Conservation (phyloP, 768 basidiomycete genomes). For the Boletus bicolor region DNA sequence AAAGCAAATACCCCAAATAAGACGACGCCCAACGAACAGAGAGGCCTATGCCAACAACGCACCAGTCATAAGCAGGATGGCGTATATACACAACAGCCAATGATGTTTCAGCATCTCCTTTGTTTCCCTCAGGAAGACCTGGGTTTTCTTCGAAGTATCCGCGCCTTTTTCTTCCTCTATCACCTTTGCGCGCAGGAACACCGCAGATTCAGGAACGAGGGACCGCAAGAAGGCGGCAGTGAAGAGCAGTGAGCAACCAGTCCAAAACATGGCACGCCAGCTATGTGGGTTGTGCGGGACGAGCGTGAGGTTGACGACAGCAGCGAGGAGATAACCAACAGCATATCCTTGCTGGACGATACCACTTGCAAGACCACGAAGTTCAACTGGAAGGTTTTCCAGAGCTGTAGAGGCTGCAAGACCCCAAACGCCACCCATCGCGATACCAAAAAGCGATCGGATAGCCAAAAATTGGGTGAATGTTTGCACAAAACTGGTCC, state of each 20-base stretch:
- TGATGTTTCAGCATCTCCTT: conserved; percentile 76
- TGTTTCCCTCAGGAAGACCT: conserved; percentile 69
- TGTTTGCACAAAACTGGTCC: conserved; percentile 74
- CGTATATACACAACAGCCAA: conserved; percentile 82
- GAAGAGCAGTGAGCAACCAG: conserved; percentile 63
- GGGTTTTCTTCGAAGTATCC: conserved; percentile 49
- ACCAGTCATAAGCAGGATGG: conserved; percentile 76
- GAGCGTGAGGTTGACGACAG: conserved; percentile 73
- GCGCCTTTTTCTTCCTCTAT: conserved; percentile 41
- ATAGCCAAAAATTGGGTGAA: conserved; percentile 77
- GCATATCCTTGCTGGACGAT: conserved; percentile 93
- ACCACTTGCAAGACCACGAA: conserved; percentile 82
- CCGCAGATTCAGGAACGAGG: conserved; percentile 73
- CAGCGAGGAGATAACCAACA: conserved; percentile 80
- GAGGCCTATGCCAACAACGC: background rate
- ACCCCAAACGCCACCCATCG: conserved; percentile 92
- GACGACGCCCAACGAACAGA: background rate
- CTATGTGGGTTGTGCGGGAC: conserved; percentile 35
- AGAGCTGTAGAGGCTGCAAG: conserved; percentile 78
- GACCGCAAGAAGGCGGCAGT: conserved; percentile 67
- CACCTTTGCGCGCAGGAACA: conserved; percentile 66
- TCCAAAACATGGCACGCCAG: conserved; percentile 86
- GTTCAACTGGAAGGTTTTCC: conserved; percentile 88
- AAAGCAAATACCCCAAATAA: background rate
- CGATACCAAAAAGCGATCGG: conserved; percentile 79